Base-by-base conservation (phyloP, 2,329 filamentous ascomycete genomes). In the Sporothrix mexicana region DNA sequence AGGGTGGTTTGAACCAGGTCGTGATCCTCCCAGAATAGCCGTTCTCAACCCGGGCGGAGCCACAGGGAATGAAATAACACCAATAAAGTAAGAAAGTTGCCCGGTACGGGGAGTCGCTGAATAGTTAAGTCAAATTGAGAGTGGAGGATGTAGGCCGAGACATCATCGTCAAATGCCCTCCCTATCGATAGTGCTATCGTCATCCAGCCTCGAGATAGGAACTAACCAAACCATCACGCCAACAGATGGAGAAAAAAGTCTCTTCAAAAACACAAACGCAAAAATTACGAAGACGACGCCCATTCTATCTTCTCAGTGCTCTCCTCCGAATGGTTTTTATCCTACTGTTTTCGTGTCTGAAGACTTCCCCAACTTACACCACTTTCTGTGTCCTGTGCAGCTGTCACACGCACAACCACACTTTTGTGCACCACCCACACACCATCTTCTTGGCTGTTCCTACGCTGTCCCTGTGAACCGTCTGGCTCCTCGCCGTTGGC, bases 331-430 rank as follows among this genome's bases (percentile, higher is more conserved):
- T 51, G 47, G 7, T n/a, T 51, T 51, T 51, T 51, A 5, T 51
- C 15, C 13, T 51, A 36, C n/a, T 41, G 30, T 61, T n/a, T 36
- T n/a, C 36, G 30, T 36, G 13, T 15, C 3, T 51, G 2, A 15
- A 17, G 47, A 36, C 57, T 17, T 25, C 13, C 30, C 17, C 13
- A 17, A 41, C 13, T 61, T 61, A 15, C 5, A 55, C 51, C 25
- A 23, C 23, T 59, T 45, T 62, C 12, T 45, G 59, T 43, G 36
- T 45, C 8, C 59, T 9, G 17, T 62, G 59, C 36, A 62, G 25
- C 41, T 47, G 55, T 36, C 67, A 70, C 43, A 61, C 53, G 20
- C 23, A 49, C 68, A 61, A 49, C 30, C 15, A 61, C 12, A 23
- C 17, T 43, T 55, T 23, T 55, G n/a, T 43, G 23, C 20, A 30